Base-by-base conservation (phyloP, 2,329 filamentous ascomycete genomes). In the Colletotrichum sp. region DNA sequence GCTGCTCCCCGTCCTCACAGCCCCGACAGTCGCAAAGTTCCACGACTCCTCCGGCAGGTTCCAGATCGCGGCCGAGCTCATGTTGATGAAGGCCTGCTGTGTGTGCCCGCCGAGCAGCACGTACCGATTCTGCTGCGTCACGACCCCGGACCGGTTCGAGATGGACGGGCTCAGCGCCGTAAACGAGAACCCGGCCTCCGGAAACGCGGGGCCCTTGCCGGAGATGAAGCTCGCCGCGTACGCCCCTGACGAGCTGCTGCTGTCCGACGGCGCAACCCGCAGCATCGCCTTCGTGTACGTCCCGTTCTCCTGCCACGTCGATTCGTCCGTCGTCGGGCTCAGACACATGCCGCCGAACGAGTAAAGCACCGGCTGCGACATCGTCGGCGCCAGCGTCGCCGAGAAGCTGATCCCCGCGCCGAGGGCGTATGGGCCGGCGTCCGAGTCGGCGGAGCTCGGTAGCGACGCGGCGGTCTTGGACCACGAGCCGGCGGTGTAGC, bases 321-420 rank as follows among this genome's bases (percentile, higher is more conserved):
- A 81, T 2, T 81, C 79, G 34, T 88, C 81, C 22, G 86, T 84
- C n/a, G 83, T 82, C 9, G 83, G 82, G 4, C 79, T 79, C 4
- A 94, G 93, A 81, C 96, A 99, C 95, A 98, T 98, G 79, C 96
- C 96, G 44, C 96, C 96, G 84, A 98, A 98, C 8, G 93, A 86
- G 82, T 96, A 98, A 24, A 94, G 85, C 13, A 88, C 88, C 0
- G 91, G 90, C 59, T 88, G 85, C 12, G 90, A 89, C 75, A 89
- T 86, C 32, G 85, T 82, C 0, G 89, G 91, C 48, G 88, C 88
- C 63, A 91, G 86, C 44, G 88, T 90, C 36, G 88, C 89, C 24
- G 95, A 93, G 82, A 96, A 98, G 28, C 92, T 89, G 68, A 97
- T 88, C 16, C 91, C 85, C 13, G 85, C 85, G 15, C 90, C 90